Evolutionary conservation across 495 filamentous ascomycete species (phyloP).

Genomic region (Hypoxylon subgilvum): DNA sequence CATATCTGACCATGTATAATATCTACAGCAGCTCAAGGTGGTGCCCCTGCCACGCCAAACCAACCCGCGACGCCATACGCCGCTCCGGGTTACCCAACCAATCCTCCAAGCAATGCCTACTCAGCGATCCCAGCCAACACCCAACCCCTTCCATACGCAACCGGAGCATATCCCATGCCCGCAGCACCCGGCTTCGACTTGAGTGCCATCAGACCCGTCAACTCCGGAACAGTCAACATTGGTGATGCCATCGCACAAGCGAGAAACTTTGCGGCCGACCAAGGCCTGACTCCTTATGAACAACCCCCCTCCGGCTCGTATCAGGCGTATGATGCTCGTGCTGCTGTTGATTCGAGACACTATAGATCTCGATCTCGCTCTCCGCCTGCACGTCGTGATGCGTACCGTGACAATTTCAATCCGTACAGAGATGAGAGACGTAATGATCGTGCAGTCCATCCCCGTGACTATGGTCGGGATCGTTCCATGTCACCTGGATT

Average conservation of each 20-base stretch:
- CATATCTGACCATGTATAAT: slow-evolving; percentile 11
- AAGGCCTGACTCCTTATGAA: slow-evolving; percentile 64
- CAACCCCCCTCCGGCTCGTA: slow-evolving; percentile 49
- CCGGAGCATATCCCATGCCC: slow-evolving; percentile 61
- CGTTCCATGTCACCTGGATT: slow-evolving; percentile 65
- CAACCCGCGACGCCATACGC: slow-evolving; percentile 45
- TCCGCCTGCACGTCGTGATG: slow-evolving; percentile 68
- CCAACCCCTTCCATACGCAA: slow-evolving; percentile 49
- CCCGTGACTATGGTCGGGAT: slow-evolving; percentile 65
- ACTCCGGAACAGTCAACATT: slow-evolving; percentile 74
- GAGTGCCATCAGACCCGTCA: slow-evolving; percentile 73
- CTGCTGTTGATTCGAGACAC: slow-evolving; percentile 48
- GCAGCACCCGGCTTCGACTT: slow-evolving; percentile 75
- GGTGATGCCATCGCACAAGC: slow-evolving; percentile 76
- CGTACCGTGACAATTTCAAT: slow-evolving; percentile 73
- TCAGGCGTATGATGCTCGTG: slow-evolving; percentile 46
- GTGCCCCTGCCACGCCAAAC: slow-evolving; percentile 38
- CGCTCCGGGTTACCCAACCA: slow-evolving; percentile 50
- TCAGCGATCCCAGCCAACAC: slow-evolving; percentile 39
- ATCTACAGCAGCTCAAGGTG: slow-evolving; percentile 19
- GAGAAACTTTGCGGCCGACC: slow-evolving; percentile 72
- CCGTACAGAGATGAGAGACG: slow-evolving; percentile 80
- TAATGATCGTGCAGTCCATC: slow-evolving; percentile 60
- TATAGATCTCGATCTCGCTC: slow-evolving; percentile 73
- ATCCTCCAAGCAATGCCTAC: slow-evolving; percentile 36